phyloP scores from a whole-genome alignment of 2,329 filamentous ascomycete genomes.

The Camptophora hylomeconis region DNA sequence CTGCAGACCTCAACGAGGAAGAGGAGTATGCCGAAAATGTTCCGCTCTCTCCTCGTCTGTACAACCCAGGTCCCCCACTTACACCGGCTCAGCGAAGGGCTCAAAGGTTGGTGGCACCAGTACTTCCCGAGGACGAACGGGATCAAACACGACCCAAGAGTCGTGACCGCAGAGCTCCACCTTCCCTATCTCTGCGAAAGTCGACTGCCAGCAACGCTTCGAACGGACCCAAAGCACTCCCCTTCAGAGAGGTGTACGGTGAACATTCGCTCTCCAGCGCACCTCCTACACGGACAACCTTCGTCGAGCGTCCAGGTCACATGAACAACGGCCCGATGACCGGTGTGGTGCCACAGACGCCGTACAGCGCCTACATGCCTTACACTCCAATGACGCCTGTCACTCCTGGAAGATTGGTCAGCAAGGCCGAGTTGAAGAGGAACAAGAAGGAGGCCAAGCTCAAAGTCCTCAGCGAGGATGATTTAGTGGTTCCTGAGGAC shows the following conservation, averaged over 20 bases:
- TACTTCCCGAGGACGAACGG: constrained; percentile 4
- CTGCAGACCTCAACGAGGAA: constrained; percentile 30
- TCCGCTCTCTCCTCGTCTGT: constrained; percentile 44
- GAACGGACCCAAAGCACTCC: constrained; percentile 24
- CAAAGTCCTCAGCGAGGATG: constrained; percentile 32
- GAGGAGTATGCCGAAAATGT: constrained; percentile 36
- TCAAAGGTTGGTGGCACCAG: constrained; percentile 4
- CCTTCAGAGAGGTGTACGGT: constrained; percentile 31
- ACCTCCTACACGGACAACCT: constrained; percentile 36
- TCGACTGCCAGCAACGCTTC: constrained; percentile 15
- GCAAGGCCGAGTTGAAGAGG: constrained; percentile 29
- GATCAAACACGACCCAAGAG: too few species aligned
- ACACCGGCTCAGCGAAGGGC: constrained; percentile 29
- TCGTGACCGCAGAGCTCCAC: too few species aligned
- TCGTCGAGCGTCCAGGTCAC: constrained; percentile 30
- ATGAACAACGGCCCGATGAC: constrained; percentile 28
- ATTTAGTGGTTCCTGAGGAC: too few species aligned
- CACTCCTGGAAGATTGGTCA: constrained; percentile 33
- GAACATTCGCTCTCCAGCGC: constrained; percentile 26
- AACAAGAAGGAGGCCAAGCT: constrained; percentile 30
- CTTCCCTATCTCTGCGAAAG: too few species aligned
- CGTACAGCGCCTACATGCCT: constrained; percentile 39
- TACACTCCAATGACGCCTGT: constrained; percentile 37
- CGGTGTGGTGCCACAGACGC: constrained; percentile 32
- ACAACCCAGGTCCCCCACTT: constrained; percentile 43